These are phyloP conservation scores for Pichia nanzhaoensis DNA, from an alignment of 805 yeast genomes.

Conservation along the genomic window DNA sequence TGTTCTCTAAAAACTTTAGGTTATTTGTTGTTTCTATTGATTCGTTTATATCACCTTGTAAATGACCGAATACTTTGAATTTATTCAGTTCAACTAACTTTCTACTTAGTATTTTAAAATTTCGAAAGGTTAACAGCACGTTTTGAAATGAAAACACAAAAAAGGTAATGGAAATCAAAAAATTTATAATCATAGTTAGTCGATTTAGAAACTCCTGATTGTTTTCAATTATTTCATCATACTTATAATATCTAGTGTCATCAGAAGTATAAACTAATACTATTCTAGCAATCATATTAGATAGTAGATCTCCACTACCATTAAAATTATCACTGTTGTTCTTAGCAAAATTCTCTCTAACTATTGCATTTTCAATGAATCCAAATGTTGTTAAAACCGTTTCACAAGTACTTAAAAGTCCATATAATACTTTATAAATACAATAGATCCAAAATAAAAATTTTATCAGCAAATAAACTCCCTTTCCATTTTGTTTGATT, in stretches of 20 bases:
- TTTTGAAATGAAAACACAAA: constrained; percentile 61
- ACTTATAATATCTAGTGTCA: constrained; percentile 8
- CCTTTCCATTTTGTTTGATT: constrained; percentile 26
- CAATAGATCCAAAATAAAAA: constrained; percentile 40
- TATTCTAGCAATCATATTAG: constrained; percentile 41
- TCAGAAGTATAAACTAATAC: constrained; percentile 13
- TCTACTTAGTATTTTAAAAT: constrained; percentile 31
- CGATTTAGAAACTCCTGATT: constrained; percentile 31
- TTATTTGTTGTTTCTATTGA: not conserved
- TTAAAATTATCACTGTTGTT: not conserved
- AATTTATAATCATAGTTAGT: constrained; percentile 36
- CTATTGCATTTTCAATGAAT: not conserved
- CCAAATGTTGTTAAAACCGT: not conserved
- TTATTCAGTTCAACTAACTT: not conserved
- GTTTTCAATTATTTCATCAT: constrained; percentile 24
- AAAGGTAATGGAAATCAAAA: constrained; percentile 50
- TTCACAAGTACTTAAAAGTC: not conserved
- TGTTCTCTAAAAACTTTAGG: not conserved
- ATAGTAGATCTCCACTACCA: constrained; percentile 30
- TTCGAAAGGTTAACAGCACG: constrained; percentile 53
- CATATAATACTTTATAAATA: constrained; percentile 36
- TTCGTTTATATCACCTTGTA: not conserved
- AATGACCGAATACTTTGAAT: not conserved
- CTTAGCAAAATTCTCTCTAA: not conserved
- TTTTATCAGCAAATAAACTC: constrained; percentile 1